Evolutionary conservation across 2,329 filamentous ascomycete genomes (phyloP).

Genomic region (Monascus ruber): DNA sequence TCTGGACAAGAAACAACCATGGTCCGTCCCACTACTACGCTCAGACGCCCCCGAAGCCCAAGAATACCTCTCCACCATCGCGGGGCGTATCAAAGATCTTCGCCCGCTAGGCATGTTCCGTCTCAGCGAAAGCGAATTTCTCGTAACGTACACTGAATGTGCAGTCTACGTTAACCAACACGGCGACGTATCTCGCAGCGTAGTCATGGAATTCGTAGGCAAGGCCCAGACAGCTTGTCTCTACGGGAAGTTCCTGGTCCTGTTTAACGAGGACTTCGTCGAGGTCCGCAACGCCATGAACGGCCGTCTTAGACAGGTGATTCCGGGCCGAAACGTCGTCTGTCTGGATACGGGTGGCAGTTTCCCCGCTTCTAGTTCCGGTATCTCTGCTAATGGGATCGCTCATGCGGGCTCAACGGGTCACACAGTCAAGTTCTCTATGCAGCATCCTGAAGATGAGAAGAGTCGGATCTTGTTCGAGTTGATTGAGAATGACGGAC

Average conservation of each 20-base stretch:
- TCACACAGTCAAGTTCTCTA: conserved; percentile 81
- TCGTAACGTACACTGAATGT: conserved; percentile 89
- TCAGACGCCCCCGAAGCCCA: conserved; percentile 47
- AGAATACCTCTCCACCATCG: conserved; percentile 68
- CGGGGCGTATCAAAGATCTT: conserved; percentile 68
- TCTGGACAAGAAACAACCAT: conserved; percentile 90
- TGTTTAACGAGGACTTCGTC: conserved; percentile 94
- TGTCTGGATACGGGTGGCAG: conserved; percentile 69
- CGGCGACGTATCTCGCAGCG: conserved; percentile 82
- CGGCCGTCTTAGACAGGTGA: conserved; percentile 83
- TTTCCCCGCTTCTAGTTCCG: conserved; percentile 24
- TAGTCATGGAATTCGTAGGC: conserved; percentile 99
- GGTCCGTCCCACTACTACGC: conserved; percentile 75
- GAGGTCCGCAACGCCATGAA: conserved; percentile 97
- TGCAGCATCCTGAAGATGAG: conserved; percentile 84
- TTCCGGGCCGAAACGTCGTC: conserved; percentile 78
- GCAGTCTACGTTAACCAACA: conserved; percentile 98
- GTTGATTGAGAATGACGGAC: conserved; percentile 81
- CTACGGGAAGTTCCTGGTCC: conserved; percentile 79
- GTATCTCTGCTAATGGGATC: conserved; percentile 23
- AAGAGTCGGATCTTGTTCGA: conserved; percentile 83
- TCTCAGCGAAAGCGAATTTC: conserved; percentile 80
- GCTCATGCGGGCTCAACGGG: conserved; percentile 27
- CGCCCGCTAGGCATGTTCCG: conserved; percentile 93
- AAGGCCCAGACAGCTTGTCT: conserved; percentile 78